Evolutionary conservation across 2,329 filamentous ascomycete species (phyloP).

Genomic region (Neofusicoccum umdonicola): DNA sequence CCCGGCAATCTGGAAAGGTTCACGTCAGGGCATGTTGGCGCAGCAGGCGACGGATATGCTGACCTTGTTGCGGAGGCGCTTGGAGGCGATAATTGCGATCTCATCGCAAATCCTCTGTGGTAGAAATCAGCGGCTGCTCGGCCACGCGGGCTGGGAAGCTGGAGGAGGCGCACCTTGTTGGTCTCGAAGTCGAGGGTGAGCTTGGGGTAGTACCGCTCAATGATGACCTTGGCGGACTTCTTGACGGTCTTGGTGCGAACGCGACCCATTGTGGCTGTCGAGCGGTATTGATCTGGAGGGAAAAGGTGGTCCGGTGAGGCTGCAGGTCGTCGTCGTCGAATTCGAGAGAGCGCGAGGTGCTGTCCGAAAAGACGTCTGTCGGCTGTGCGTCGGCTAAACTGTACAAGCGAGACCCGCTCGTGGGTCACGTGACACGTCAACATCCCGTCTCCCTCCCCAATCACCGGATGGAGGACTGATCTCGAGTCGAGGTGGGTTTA

Average conservation of each 20-base stretch:
- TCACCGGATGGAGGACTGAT: no score
- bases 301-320: slow-evolving; percentile 14
- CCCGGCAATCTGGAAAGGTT: slow-evolving; percentile 72
- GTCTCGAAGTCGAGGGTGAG: slow-evolving; percentile 99
- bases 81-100: slow-evolving; percentile 98
- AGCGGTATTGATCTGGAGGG: neutral
- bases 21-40: slow-evolving; percentile 49
- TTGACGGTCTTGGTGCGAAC: slow-evolving; percentile 67
- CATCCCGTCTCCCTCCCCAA: no score
- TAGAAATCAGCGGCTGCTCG: neutral
- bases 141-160: no score
- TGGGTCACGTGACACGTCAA: neutral
- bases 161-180: slow-evolving; percentile 68
- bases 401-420: neutral
- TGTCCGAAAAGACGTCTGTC: slow-evolving; percentile 4
- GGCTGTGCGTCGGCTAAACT: slow-evolving; percentile 15
- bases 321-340: slow-evolving; percentile 17
- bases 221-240: slow-evolving; percentile 98
- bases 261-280: slow-evolving; percentile 53
- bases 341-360: neutral
- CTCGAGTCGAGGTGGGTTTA: neutral
- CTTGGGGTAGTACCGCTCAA: slow-evolving; percentile 81
- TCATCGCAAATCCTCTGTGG: slow-evolving; percentile 86
- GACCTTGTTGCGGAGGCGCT: slow-evolving; percentile 99
- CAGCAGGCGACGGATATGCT: slow-evolving; percentile 21